These are phyloP conservation scores for Hypoxylon lenormandii DNA, from an alignment of 495 filamentous ascomycete species.

Conservation along the genomic window DNA sequence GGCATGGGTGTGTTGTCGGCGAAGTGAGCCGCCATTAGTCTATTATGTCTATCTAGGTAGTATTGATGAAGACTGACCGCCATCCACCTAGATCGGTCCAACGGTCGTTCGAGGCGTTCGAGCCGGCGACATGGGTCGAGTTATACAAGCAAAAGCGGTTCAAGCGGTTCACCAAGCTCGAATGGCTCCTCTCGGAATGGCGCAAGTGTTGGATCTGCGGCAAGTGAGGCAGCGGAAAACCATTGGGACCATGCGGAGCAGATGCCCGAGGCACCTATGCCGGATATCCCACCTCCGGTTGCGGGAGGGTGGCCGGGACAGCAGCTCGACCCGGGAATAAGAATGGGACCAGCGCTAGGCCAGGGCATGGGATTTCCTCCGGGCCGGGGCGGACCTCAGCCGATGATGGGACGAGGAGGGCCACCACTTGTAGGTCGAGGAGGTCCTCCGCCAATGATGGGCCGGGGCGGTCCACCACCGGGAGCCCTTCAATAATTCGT, in stretches of 20 bases:
- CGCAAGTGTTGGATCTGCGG: conserved; percentile 23
- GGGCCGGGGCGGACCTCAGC: conserved; percentile 33
- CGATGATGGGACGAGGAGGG: conserved; percentile 34
- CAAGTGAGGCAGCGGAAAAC: conserved; percentile 26
- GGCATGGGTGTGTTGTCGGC: conserved; percentile 35
- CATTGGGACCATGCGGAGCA: conserved; percentile 29
- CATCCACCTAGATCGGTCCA: conserved; percentile 13
- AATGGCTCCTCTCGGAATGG: conserved; percentile 25
- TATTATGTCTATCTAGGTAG: too few species aligned
- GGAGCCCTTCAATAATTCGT: conserved; percentile 19
- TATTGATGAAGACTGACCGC: conserved; percentile 5
- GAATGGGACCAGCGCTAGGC: conserved; percentile 10
- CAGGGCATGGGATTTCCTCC: conserved; percentile 25
- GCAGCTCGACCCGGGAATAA: conserved; percentile 9
- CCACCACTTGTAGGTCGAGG: conserved; percentile 24
- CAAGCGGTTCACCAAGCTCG: conserved; percentile 25
- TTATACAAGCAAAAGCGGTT: conserved; percentile 25
- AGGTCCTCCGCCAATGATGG: conserved; percentile 27
- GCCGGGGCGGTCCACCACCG: conserved; percentile 26
- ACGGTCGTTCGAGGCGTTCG: conserved; percentile 31
- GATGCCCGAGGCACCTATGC: conserved; percentile 22
- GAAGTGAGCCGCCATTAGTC: conserved; percentile 20
- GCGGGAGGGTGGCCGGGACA: conserved; percentile 31
- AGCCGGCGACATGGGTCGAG: conserved; percentile 28
- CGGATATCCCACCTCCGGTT: conserved; percentile 25